Percentiles rank a stretch among this genome's conserved stretches.
phyloP scores from a whole-genome alignment of 2,329 filamentous ascomycete genomes.

The Ophiostoma ips region DNA sequence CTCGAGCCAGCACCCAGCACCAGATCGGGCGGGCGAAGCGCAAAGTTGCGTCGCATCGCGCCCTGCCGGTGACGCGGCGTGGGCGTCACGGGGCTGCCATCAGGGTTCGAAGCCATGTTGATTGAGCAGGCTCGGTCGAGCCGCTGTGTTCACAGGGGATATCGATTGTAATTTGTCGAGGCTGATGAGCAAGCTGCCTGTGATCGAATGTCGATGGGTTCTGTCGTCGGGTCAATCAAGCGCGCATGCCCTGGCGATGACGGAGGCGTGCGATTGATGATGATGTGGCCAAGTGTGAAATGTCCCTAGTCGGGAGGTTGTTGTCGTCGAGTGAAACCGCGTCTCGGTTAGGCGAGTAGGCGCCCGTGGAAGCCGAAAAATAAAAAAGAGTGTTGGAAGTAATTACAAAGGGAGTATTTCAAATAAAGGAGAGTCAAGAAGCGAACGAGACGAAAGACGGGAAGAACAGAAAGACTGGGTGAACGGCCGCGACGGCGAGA shows the following conservation, averaged over 20 bases:
- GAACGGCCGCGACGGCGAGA: not conserved
- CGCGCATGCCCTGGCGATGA: not conserved
- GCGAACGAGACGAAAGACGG: not conserved
- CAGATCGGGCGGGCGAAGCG: slow-evolving; percentile 10
- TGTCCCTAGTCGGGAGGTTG: not conserved
- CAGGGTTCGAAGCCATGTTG: slow-evolving; percentile 11
- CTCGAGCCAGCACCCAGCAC: slow-evolving; percentile 21
- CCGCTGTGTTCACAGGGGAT: not conserved
- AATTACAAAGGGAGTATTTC: not conserved
- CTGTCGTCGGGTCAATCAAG: not conserved
- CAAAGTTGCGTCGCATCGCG: slow-evolving; percentile 9
- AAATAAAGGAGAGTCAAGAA: not conserved
- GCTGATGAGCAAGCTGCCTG: not conserved
- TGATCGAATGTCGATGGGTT: not conserved
- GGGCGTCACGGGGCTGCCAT: slow-evolving; percentile 14
- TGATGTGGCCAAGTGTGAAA: not conserved
- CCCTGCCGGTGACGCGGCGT: slow-evolving; percentile 11
- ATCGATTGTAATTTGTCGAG: not conserved
- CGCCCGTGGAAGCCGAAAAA: not conserved
- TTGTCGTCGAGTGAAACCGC: not conserved
- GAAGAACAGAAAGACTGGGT: not conserved
- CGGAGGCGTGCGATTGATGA: not conserved
- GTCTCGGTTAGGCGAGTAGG: not conserved
- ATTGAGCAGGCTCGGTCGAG: slow-evolving; percentile 2
- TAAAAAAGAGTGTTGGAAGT: not conserved